Evolutionary conservation across 371 early-diverging fungal genomes (phyloP), one percentile per base, ranked within the genome.

Genomic region (Dichotomocladium elegans): DNA sequence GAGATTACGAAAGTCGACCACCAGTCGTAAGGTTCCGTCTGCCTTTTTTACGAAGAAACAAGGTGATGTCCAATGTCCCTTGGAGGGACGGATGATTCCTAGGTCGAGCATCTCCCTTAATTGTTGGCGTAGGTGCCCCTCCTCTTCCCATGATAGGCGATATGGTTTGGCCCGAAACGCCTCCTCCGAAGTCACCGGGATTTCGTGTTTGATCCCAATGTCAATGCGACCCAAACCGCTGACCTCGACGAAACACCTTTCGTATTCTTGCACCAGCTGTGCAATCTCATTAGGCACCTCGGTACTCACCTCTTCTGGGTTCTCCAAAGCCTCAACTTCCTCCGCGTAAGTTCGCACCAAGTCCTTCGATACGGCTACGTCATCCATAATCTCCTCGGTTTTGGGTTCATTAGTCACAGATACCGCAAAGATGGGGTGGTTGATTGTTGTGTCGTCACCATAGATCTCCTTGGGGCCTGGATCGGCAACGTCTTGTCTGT

Each of bases 11-110:
- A 79, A 88, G 33, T 84, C 79, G 0, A 64, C 46, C 4, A 73
- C 61, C 27, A 79, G 14, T 0, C 77, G 65, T 3, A 80, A 24
- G 0, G 56, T 22, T 6, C 77, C 78, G 50, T 78, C 66, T 9
- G 66, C 57, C 51, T 86, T 83, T 3, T 61, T 58, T 0, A 77
- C 79, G 52, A 80, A 74, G 14, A 79, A 61, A 1, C 63, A 47
- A 1, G 84, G 83, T 2, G 77, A 52, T 9, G 58, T 46, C 55
- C 41, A 69, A 3, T 29, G 12, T 3, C 68, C 64, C 11, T 46
- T 46, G 0, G 55, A 51, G 0, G 59, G 53, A 11, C 51, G 28
- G 21, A 68, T 64, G 0, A 62, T 29, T 1, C 52, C 60, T 2
- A 60, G 41, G 0, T 48, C 52, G 12, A 66, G 27, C 30, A 58